Evolutionary conservation across 2,329 filamentous ascomycete genomes (phyloP), one percentile per base, ranked within the genome.

Genomic region (Anthostomella pinea): DNA sequence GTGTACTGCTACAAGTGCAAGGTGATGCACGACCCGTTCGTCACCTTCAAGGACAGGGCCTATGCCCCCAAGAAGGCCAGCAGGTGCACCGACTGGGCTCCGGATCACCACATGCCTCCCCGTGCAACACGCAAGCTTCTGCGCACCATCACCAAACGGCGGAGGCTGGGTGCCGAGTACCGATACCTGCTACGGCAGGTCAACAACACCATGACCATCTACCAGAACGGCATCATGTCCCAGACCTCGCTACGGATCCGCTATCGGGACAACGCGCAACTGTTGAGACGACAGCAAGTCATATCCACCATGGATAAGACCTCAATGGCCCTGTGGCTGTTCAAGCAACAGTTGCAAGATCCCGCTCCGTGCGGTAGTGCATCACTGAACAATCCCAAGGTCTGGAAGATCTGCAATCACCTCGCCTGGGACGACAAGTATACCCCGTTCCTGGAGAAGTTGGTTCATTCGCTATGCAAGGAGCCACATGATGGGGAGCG

Each of bases 1-100:
- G 49, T 52, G 16, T 54, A 53, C 28, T 54, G 50, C 40, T 52
- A 54, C 27, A 49, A 52, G 27, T 54, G 52, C 41, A 48, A 44
- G 30, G 40, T 37, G 24, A 25, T 54, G 15, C 52, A 54, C 33
- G 38, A 44, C 25, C 50, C 52, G 5, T 53, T 53, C 22, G 18
- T 48, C 8, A 33, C 45, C 5, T 53, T 54, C 33, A 34, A 30
- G 27, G 47, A 52, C 20, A 41, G 40, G 3, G 41, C 33, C 3
- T 53, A 43, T 32, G 46, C 43, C 1, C 48, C 46, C 3, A 10
- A 32, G 6, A 53, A 53, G 32, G 37, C 48, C 5, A 22, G 26
- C 17, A 30, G 38, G 16, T 54, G 52, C 29, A 31, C 24, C 6
- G 48, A 53, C 36, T 52, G 46, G 39, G 21, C 41, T 14, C 30